Evolutionary conservation across 2,329 filamentous ascomycete species (phyloP), one percentile per base, ranked within the genome.

Genomic region (Triangularia setosa): DNA sequence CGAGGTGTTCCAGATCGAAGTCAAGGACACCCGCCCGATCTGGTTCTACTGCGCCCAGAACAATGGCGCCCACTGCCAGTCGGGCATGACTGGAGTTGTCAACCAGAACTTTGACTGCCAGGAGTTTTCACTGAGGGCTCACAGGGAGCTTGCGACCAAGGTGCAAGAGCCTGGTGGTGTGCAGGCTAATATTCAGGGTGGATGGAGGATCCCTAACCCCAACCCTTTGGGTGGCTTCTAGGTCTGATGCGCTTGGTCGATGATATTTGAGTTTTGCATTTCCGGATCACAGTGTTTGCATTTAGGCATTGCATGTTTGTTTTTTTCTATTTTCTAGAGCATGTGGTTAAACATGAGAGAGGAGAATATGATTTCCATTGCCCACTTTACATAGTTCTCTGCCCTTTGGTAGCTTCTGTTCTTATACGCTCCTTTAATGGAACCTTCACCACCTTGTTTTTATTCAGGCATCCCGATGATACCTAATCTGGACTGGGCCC

Each of bases 1-100:
- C 6, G 68, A 79, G 24, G 79, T 81, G 48, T 82, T 82, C 74
- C 78, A 80, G 72, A 71, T 82, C 24, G 75, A 77, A 16, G 75
- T 81, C 16, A 69, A 77, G 66, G 74, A 81, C 68, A 72, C 72
- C 56, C 27, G 24, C 52, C 78, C 80, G 54, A 77, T 80, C 69
- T 81, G 79, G 79, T 79, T 78, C 72, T 80, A 80, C 73, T 79
- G 78, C 66, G 73, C 75, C 18, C 79, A 81, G 75, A 73, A 73
- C 56, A 71, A 60, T 16, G 77, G 75, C 21, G 69, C 71, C 67
- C 81, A 84, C 69, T 84, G 82, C 76, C 77, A 81, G 69, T 74
- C 68, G 3, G 80, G 80, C 60, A 83, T 83, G 81, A 75, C 78
- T 1, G 80, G 79, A 4, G 77, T 80, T 24, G 77, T 84, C 72